Evolutionary conservation across 352 stramenopile genomes (phyloP).

Genomic region (Phytophthora vignae): DNA sequence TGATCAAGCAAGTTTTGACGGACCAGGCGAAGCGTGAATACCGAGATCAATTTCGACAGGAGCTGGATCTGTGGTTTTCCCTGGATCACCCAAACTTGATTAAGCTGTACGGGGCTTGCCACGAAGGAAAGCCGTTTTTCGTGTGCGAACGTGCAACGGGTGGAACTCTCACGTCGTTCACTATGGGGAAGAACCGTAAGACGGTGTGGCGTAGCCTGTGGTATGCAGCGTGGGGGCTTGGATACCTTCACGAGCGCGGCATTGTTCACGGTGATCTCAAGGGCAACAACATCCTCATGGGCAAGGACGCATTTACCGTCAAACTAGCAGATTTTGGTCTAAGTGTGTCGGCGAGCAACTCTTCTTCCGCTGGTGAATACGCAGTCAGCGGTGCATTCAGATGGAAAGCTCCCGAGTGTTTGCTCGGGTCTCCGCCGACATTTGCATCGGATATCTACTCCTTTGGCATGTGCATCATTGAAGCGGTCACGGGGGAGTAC

Average conservation of each 20-base stretch:
- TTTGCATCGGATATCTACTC: slow-evolving; percentile 29
- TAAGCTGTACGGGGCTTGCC: slow-evolving; percentile 11
- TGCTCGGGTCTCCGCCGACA: slow-evolving; percentile 6
- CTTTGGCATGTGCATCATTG: slow-evolving; percentile 28
- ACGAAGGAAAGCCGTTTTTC: background rate
- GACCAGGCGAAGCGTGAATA: background rate
- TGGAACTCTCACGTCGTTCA: background rate
- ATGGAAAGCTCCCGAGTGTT: slow-evolving; percentile 31
- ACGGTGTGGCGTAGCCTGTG: background rate
- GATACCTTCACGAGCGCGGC: too few relatives aligned
- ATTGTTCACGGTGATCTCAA: background rate
- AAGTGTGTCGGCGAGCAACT: background rate
- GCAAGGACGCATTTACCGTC: background rate
- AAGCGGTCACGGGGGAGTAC: slow-evolving; percentile 14
- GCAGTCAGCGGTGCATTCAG: slow-evolving; percentile 15
- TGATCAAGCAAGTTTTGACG: background rate
- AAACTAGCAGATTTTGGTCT: background rate
- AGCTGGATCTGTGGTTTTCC: slow-evolving; percentile 7
- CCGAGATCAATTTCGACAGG: background rate
- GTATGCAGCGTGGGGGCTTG: background rate
- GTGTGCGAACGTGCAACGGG: background rate
- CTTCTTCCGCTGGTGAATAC: background rate
- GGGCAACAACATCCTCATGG: background rate
- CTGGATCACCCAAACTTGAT: slow-evolving; percentile 7
- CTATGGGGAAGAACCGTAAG: background rate